Evolutionary conservation across 2,329 filamentous ascomycete genomes (phyloP).

Genomic region (Escovopsis sp.): DNA sequence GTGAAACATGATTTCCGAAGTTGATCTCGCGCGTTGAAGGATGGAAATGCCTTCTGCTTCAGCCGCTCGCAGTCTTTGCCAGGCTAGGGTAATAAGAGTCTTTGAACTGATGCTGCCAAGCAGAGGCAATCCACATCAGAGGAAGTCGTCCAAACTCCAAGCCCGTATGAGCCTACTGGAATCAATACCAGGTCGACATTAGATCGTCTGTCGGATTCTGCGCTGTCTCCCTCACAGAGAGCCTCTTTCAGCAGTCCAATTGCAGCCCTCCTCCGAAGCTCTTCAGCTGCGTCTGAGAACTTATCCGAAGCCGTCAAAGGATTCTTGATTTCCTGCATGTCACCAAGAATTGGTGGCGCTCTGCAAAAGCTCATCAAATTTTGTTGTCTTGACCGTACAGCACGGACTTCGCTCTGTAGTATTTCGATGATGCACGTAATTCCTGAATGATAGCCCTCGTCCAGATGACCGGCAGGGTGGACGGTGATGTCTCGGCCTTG

Average conservation of each 20-base stretch:
- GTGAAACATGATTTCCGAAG: constrained; percentile 49
- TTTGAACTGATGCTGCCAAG: constrained; percentile 44
- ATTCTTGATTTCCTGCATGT: constrained; percentile 20
- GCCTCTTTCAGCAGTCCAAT: constrained; percentile 29
- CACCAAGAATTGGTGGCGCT: constrained; percentile 17
- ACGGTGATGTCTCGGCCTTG: constrained; percentile 11
- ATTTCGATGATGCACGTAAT: too few relatives aligned
- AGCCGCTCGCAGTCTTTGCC: constrained; percentile 37
- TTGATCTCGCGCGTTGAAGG: constrained; percentile 41
- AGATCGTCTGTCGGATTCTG: constrained; percentile 6
- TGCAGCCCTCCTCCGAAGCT: constrained; percentile 24
- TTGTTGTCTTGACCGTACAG: neutral
- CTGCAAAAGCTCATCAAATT: constrained; percentile 15
- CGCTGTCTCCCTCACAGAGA: constrained; percentile 15
- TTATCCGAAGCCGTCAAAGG: constrained; percentile 23
- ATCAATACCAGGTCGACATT: constrained; percentile 32
- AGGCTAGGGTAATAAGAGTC: constrained; percentile 46
- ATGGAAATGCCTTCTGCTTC: constrained; percentile 29
- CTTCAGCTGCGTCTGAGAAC: constrained; percentile 34
- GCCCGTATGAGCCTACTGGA: constrained; percentile 50
- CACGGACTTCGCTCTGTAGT: neutral
- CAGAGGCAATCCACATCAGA: constrained; percentile 55
- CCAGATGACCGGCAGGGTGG: too few relatives aligned
- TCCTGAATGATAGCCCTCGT: too few relatives aligned
- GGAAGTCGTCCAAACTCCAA: constrained; percentile 43